Evolutionary conservation across 164 flowering plant genomes (phyloP).

Genomic region (Amborella trichopoda): DNA sequence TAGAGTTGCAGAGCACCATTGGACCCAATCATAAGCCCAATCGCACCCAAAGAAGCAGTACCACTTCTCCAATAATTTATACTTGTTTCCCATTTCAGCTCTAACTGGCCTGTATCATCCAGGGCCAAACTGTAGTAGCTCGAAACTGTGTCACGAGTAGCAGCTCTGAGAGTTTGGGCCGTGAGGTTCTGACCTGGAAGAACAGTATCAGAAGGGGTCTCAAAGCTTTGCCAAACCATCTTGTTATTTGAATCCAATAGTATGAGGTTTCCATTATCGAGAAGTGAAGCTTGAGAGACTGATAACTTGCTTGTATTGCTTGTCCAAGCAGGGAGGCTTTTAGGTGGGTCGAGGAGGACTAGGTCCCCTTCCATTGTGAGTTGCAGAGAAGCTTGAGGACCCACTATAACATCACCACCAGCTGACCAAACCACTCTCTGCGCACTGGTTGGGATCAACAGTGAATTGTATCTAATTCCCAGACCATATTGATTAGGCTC

Average conservation of each 20-base stretch:
- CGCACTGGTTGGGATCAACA: constrained; percentile 26
- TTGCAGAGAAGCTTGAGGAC: constrained; percentile 35
- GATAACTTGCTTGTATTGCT: constrained; percentile 32
- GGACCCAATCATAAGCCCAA: constrained; percentile 22
- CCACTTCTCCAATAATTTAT: constrained; percentile 45
- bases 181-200: constrained; percentile 57
- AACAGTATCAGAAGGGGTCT: constrained; percentile 45
- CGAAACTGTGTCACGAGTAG: constrained; percentile 30
- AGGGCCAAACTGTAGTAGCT: constrained; percentile 48
- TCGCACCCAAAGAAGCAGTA: constrained; percentile 7
- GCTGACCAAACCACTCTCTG: constrained; percentile 54
- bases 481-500: constrained; percentile 29
- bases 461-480: constrained; percentile 46
- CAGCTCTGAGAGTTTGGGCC: constrained; percentile 32
- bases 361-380: constrained; percentile 38
- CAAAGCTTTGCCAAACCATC: constrained; percentile 63
- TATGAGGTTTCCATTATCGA: constrained; percentile 54
- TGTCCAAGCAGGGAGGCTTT: constrained; percentile 32
- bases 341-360: constrained; percentile 37
- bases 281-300: constrained; percentile 44
- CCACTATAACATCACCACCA: constrained; percentile 39
- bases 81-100: constrained; percentile 47
- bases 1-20: constrained; percentile 44
- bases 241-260: constrained; percentile 19
- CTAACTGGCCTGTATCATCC: constrained; percentile 30